A percentile compares a stretch with the other conserved stretches of the same genome.
phyloP scores from a whole-genome alignment of 2,329 filamentous ascomycete species.

The Fusarium sublunatum region DNA sequence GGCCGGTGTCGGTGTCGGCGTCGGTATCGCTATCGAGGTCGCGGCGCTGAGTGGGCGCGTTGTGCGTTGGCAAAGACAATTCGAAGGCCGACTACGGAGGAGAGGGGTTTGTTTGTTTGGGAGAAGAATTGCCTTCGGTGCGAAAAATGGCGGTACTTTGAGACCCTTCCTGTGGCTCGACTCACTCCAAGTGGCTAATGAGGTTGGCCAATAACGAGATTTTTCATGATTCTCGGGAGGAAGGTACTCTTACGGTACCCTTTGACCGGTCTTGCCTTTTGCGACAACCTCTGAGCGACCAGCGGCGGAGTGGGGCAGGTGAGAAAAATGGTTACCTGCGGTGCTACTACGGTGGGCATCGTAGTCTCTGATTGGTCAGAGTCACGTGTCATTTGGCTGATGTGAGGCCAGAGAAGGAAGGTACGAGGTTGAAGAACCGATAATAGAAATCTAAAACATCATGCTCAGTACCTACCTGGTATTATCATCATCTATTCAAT shows the following conservation, averaged over 20 bases:
- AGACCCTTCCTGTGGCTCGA: conserved; percentile 19
- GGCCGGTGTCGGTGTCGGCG: conserved; percentile 46
- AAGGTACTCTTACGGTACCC: conserved; percentile 33
- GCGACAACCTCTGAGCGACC: conserved; percentile 26
- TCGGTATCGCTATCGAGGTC: conserved; percentile 43
- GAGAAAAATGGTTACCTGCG: conserved; percentile 9
- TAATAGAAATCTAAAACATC: too few relatives aligned
- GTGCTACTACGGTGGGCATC: neutral
- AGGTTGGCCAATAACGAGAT: conserved; percentile 12
- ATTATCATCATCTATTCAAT: too few relatives aligned
- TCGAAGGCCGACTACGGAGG: conserved; percentile 51
- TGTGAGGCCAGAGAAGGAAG: conserved; percentile 2
- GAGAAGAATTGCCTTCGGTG: conserved; percentile 42
- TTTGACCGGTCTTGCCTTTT: conserved; percentile 9
- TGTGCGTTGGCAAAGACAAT: conserved; percentile 40
- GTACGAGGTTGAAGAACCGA: neutral
- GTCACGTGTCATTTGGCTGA: conserved; percentile 17
- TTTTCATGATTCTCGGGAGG: conserved; percentile 6
- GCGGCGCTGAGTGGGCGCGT: conserved; percentile 42
- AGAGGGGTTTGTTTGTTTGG: conserved; percentile 43
- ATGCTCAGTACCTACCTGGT: too few relatives aligned
- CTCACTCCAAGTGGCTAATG: conserved; percentile 32
- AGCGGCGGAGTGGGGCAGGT: conserved; percentile 22
- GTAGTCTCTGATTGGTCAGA: conserved; percentile 17
- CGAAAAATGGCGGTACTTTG: conserved; percentile 32